Conservation (phyloP, 2,329 filamentous ascomycete genomes). For the Verruconis gallopava region DNA sequence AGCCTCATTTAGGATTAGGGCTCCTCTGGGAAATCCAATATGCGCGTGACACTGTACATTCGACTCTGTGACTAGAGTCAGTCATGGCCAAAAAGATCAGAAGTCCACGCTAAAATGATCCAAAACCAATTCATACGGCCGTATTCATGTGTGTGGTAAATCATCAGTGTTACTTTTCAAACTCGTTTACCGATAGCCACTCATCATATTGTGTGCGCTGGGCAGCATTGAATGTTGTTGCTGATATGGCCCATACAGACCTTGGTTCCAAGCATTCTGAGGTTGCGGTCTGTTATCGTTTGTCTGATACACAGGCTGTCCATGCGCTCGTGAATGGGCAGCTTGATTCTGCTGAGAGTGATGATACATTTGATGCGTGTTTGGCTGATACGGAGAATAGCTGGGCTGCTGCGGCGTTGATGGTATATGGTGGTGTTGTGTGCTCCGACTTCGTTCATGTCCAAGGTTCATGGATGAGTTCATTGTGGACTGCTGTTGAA, state of each 20-base stretch:
- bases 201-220: no score
- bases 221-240: background rate
- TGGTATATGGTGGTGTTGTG: background rate
- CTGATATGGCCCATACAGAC: background rate
- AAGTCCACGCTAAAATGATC: no score
- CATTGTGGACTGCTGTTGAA: conserved; percentile 15
- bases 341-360: background rate
- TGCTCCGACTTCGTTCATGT: background rate
- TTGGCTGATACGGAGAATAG: conserved; percentile 5
- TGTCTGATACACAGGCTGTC: background rate
- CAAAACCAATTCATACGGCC: no score
- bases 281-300: background rate
- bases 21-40: no score
- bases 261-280: background rate
- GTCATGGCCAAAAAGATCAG: no score
- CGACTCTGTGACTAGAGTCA: no score
- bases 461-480: conserved; percentile 14
- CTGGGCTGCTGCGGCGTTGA: background rate
- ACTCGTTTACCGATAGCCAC: background rate
- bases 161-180: no score
- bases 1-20: no score
- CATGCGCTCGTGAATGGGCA: background rate
- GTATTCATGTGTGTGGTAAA: no score
- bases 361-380: conserved; percentile 5
- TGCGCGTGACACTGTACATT: no score